phyloP scores from a whole-genome alignment of 139 green algal species.

The Chlamydomonas sp. region DNA sequence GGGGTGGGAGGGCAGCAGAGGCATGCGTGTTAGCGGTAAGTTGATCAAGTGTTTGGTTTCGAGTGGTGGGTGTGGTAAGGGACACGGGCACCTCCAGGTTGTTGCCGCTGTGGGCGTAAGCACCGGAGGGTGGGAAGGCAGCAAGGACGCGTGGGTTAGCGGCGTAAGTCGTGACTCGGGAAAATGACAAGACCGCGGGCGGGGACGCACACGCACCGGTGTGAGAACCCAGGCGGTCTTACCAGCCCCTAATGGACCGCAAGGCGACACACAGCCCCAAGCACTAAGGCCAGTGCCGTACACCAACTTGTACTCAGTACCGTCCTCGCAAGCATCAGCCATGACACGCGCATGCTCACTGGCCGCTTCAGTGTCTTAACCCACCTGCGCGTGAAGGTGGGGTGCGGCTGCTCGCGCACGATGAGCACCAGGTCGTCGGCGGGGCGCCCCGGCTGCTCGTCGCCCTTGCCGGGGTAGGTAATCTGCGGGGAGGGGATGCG shows the following conservation, averaged over 20 bases:
- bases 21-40: no score
- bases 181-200: neutral
- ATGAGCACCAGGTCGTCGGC: slow-evolving; percentile 58
- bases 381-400: slow-evolving; percentile 45
- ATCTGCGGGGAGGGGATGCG: slow-evolving; percentile 30
- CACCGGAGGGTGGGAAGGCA: no score
- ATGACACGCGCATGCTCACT: neutral
- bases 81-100: no score
- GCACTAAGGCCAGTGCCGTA: neutral
- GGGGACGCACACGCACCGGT: no score
- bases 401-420: slow-evolving; percentile 48
- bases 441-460: slow-evolving; percentile 56
- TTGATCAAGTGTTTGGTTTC: no score
- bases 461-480: slow-evolving; percentile 58
- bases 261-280: neutral
- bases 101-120: no score
- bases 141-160: neutral
- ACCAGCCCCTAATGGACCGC: neutral
- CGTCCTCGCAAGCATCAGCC: neutral
- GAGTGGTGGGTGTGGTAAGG: no score
- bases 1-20: neutral
- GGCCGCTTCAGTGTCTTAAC: slow-evolving; percentile 32
- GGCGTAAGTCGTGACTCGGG: neutral
- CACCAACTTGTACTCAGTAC: neutral
- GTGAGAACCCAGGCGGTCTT: neutral